Evolutionary conservation across 768 basidiomycete genomes (phyloP), one percentile per base, ranked within the genome.

Genomic region (Phylloporus arenicola): DNA sequence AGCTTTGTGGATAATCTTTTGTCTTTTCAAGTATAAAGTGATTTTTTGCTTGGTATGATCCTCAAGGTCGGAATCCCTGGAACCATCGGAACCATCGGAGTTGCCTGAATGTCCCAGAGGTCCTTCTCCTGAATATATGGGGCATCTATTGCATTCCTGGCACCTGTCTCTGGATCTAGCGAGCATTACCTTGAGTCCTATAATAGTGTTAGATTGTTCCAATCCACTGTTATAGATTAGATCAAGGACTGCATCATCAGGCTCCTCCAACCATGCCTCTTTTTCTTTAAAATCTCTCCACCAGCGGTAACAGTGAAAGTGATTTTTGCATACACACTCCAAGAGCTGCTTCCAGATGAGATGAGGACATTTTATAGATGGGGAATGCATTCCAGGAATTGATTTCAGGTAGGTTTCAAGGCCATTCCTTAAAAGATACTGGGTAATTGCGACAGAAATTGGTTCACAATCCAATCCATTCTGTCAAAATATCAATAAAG

Each of bases 381-480:
- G 27, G 1, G 12, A n/a, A 31, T 7, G 0, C 7, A 7, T 25
- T 25, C 46, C 51, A 17, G 51, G 45, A 2, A 52, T 43, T 0
- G 41, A 31, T 19, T 2, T 2, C 20, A 52, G 27, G 22, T 52
- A 52, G 34, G 16, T 22, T 8, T 52, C 51, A 6, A 35, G 43
- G 4, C 47, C 38, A 10, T 53, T 43, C 2, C 10, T 10, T 2
- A 53, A 4, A 6, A 53, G 22, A 29, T 53, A 53, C 3, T 2
- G 37, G 4, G 43, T 40, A 3, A 48, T 48, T 0, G 47, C 48
- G 10, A 53, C 30, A 0, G 42, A 8, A 1, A 48, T 40, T 1
- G 47, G 51, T 27, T 43, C 52, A 45, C 52, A 53, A 34, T 53
- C 52, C 35, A 53, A 8, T 3, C 35, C 42, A 17, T 53, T 53